Percentiles rank a stretch among this genome's conserved stretches.
phyloP scores from a whole-genome alignment of 257 asterid genomes.

The Rehmannia glutinosa region DNA sequence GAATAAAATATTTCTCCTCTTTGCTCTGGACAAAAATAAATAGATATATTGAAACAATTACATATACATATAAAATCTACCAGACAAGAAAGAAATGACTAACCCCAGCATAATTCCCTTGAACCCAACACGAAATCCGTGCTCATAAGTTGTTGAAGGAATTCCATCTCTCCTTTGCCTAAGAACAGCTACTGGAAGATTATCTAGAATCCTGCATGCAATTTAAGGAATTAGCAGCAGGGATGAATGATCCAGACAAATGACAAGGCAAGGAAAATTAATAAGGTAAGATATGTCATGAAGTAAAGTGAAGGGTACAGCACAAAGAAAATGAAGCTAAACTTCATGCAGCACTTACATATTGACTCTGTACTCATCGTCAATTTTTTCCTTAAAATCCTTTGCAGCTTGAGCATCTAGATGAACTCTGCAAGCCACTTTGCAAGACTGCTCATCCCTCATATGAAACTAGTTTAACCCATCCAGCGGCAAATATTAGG shows the following conservation, averaged over 20 bases:
- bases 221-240: conserved; percentile 13
- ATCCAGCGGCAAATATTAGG: conserved; percentile 9
- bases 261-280: background rate
- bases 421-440: conserved; percentile 55
- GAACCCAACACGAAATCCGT: conserved; percentile 89
- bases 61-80: background rate
- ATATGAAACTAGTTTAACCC: conserved; percentile 49
- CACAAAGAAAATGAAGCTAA: background rate
- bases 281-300: background rate
- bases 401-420: conserved; percentile 70
- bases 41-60: conserved; percentile 13
- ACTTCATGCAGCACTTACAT: conserved; percentile 43
- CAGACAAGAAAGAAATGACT: conserved; percentile 28
- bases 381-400: conserved; percentile 78
- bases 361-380: conserved; percentile 75
- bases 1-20: conserved; percentile 76
- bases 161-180: conserved; percentile 74
- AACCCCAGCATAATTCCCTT: conserved; percentile 90
- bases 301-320: background rate
- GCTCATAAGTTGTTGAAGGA: conserved; percentile 62
- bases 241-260: background rate
- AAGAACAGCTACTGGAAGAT: conserved; percentile 82
- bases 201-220: conserved; percentile 76
- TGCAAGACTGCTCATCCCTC: conserved; percentile 69
- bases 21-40: conserved; percentile 52